Conservation (phyloP, 768 basidiomycete species). For the Tricholoma hemisulphureum region DNA sequence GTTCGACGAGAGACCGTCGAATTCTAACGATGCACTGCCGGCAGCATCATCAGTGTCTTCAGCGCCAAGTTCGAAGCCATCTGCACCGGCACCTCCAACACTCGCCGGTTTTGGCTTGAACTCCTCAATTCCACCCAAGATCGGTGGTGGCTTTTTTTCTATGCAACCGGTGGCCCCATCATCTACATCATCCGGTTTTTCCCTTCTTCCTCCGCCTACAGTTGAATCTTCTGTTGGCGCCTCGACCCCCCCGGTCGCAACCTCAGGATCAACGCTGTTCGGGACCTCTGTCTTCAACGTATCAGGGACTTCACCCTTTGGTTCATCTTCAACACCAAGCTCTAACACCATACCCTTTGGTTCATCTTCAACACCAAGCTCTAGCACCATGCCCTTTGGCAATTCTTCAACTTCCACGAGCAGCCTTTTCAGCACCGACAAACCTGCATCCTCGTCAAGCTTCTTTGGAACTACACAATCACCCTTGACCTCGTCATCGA, state of each 20-base stretch:
- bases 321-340: slow-evolving; percentile 6
- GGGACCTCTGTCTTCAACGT: background rate
- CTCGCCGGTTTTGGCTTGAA: background rate
- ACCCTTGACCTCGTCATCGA: slow-evolving; percentile 7
- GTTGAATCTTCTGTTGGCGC: background rate
- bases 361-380: slow-evolving; percentile 5
- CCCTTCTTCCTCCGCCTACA: background rate
- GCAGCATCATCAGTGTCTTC: background rate
- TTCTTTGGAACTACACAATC: slow-evolving; percentile 4
- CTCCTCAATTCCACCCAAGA: background rate
- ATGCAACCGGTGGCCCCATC: background rate
- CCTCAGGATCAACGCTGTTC: background rate
- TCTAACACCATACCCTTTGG: background rate
- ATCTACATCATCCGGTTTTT: background rate
- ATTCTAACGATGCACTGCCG: background rate
- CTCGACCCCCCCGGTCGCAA: background rate
- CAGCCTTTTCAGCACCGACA: slow-evolving; percentile 1
- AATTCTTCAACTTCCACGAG: background rate
- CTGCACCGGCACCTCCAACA: background rate
- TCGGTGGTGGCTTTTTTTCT: background rate
- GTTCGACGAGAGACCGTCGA: background rate
- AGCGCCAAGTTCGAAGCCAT: background rate
- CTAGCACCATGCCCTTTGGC: background rate
- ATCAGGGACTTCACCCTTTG: background rate
- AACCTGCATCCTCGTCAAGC: slow-evolving; percentile 9